Evolutionary conservation across 163 green algal genomes (phyloP), one percentile per base, ranked within the genome.

Genomic region (Prototheca wickerhamii): DNA sequence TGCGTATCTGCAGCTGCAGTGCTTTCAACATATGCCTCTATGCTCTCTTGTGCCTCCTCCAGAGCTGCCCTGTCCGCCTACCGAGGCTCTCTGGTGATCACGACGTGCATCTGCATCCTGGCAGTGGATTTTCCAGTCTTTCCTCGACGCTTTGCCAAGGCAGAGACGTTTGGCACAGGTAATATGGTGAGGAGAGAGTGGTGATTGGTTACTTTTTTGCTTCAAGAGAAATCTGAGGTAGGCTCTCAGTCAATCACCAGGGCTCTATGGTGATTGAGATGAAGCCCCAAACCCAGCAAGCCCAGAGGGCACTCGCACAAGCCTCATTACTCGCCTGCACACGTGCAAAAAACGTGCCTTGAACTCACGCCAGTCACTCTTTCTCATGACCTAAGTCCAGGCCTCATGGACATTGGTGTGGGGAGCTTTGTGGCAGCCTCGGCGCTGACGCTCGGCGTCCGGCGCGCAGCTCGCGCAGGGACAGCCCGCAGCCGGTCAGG

Each of bases 41-140:
- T 20, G 3, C 34, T 25, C 12, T 15, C 15, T 10, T 10, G 15
- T 18, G 20, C 46, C 15, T 10, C 0, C 44, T 62, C 44, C 69
- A 76, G 69, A 4, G 44, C 44, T 12, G 28, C 18, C 25, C 37
- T 76, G 26, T 33, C 62, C 2, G 26, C 29, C 20, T 88, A 90
- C 70, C 68, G 87, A 4, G 85, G 77, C 2, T 69, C 68, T 15
- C 69, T 91, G n/a, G 85, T 90, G 76, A 33, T 88, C 12, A 59
- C 67, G 53, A 94, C 90, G 2, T 88, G 76, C 73, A 65, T 87
- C 0, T 57, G 61, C 46, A 97, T 98, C 56, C 74, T 96, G 59
- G 91, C 82, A 6, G 89, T 97, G 4, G 91, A 98, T 72, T 98
- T 95, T 67, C 64, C 52, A 2, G 77, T 78, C 10, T 97, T 97